Conservation (phyloP, 2,329 filamentous ascomycete species). For the Monosporascus sp. region DNA sequence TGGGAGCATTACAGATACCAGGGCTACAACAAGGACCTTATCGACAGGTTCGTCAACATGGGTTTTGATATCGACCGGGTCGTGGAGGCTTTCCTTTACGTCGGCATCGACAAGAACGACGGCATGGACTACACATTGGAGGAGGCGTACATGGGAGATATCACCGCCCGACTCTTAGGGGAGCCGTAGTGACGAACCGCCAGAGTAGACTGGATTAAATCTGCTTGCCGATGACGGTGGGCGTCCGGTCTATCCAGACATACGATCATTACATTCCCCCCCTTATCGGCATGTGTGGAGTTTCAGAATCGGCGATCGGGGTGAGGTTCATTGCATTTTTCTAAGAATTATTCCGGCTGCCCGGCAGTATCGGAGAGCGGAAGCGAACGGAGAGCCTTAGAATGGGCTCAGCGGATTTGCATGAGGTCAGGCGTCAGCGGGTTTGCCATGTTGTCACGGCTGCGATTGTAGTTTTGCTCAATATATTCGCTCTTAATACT, state of each 20-base stretch:
- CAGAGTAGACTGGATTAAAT: background rate
- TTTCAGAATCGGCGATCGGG: background rate
- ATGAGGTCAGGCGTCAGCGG: background rate
- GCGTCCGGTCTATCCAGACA: too few species aligned
- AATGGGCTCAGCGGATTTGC: background rate
- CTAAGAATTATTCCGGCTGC: too few species aligned
- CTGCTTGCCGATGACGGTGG: background rate
- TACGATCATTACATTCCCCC: background rate
- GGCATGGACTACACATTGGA: slow-evolving; percentile 83
- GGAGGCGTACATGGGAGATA: slow-evolving; percentile 83
- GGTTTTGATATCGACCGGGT: slow-evolving; percentile 86
- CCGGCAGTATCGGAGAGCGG: background rate
- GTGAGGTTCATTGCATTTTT: background rate
- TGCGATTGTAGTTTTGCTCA: background rate
- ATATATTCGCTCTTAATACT: background rate
- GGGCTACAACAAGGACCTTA: slow-evolving; percentile 79
- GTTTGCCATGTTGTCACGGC: background rate
- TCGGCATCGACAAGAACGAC: slow-evolving; percentile 73
- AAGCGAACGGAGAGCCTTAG: background rate
- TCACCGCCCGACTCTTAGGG: slow-evolving; percentile 78
- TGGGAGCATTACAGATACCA: slow-evolving; percentile 57
- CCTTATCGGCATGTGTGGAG: slow-evolving; percentile 2
- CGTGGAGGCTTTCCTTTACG: slow-evolving; percentile 74
- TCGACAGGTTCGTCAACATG: slow-evolving; percentile 84
- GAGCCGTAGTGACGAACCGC: slow-evolving; percentile 43